These are phyloP conservation scores for Hemileccinum impolitum DNA, from an alignment of 768 basidiomycete genomes.

Conservation along the genomic window DNA sequence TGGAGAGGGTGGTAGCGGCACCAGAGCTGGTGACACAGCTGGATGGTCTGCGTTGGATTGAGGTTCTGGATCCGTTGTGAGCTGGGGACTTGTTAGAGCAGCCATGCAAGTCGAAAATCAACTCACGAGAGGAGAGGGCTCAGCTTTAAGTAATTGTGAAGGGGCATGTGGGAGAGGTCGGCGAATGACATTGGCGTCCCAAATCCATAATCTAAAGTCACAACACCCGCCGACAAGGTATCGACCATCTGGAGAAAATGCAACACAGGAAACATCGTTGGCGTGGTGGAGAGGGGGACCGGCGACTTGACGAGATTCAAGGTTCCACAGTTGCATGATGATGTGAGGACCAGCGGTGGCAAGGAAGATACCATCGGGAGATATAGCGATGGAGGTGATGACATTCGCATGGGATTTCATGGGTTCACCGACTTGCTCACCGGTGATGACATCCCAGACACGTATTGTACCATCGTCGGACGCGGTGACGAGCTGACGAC, in stretches of 20 bases:
- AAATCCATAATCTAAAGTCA: conserved; percentile 29
- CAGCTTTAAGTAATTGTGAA: conserved; percentile 8
- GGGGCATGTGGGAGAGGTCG: conserved; percentile 11
- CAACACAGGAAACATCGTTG: conserved; percentile 30
- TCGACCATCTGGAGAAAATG: conserved; percentile 30
- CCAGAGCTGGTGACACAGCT: conserved; percentile 11
- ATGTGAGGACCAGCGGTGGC: conserved; percentile 31
- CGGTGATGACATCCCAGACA: conserved; percentile 29
- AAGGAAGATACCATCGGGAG: conserved; percentile 29
- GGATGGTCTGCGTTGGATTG: not conserved
- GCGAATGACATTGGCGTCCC: conserved; percentile 23
- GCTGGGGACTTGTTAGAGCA: conserved; percentile 9
- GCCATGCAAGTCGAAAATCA: not conserved
- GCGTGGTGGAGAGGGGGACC: conserved; percentile 24
- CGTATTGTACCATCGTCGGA: conserved; percentile 30
- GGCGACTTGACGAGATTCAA: conserved; percentile 18
- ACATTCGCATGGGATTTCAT: conserved; percentile 26
- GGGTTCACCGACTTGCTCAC: conserved; percentile 31
- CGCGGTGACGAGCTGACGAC: conserved; percentile 26
- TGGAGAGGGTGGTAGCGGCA: conserved; percentile 24
- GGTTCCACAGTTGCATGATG: conserved; percentile 31
- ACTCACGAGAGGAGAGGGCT: conserved; percentile 14
- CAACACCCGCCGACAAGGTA: conserved; percentile 27
- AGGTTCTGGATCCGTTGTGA: conserved; percentile 2
- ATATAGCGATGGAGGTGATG: conserved; percentile 32